Evolutionary conservation across 371 early-diverging fungal genomes (phyloP).

Genomic region (Sanchytrium tribonematis): DNA sequence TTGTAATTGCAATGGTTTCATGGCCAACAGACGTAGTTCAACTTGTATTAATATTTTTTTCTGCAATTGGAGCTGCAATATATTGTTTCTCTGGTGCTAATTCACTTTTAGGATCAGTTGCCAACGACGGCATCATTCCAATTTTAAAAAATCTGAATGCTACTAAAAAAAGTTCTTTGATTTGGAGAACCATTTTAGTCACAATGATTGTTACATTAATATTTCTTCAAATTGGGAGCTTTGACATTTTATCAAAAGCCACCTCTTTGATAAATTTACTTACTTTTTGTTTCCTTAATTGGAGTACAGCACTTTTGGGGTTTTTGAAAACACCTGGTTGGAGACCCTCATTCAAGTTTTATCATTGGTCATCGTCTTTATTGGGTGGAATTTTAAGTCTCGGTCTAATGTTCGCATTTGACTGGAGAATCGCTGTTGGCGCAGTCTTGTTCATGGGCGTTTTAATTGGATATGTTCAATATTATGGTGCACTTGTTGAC

Average conservation of each 20-base stretch:
- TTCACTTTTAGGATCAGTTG: constrained; percentile 8
- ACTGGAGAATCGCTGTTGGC: constrained; percentile 6
- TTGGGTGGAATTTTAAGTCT: constrained; percentile 7
- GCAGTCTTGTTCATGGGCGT: constrained; percentile 4
- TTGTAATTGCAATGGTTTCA: constrained; percentile 4
- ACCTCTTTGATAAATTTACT: constrained; percentile 8
- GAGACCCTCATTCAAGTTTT: constrained; percentile 11
- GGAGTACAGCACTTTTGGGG: constrained; percentile 6
- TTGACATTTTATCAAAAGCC: constrained; percentile 7
- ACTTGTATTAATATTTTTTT: constrained; percentile 5
- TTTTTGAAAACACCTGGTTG: constrained; percentile 10
- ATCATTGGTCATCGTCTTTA: constrained; percentile 10
- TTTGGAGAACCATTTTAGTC: constrained; percentile 5
- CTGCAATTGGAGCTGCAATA: constrained; percentile 7
- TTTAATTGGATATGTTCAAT: constrained; percentile 8
- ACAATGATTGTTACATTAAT: constrained; percentile 6
- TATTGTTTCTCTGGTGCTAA: constrained; percentile 7
- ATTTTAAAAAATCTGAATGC: constrained; percentile 5
- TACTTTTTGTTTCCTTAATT: constrained; percentile 9
- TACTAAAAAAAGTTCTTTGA: not conserved
- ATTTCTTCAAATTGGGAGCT: constrained; percentile 6
- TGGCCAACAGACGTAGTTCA: constrained; percentile 9
- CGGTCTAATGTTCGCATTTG: constrained; percentile 9
- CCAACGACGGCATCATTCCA: constrained; percentile 8
- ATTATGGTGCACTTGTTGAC: constrained; percentile 8